These are phyloP conservation scores for Polygonum maritimum DNA, from an alignment of 148 eudicot genomes.

Conservation along the genomic window DNA sequence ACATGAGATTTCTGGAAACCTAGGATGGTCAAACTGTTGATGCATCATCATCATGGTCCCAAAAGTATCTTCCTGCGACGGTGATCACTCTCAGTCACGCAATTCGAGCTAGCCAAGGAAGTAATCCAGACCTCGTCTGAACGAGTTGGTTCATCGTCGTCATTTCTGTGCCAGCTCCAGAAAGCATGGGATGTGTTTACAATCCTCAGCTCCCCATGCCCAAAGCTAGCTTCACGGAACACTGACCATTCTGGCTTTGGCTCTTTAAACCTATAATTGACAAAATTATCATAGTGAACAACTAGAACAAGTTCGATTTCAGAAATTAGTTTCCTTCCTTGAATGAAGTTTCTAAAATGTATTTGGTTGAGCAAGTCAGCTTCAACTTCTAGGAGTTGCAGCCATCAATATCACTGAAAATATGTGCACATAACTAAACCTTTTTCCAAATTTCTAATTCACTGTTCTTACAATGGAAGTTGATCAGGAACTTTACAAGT, in stretches of 20 bases:
- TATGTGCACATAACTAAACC: too few relatives aligned
- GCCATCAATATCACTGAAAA: neutral
- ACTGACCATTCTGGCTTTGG: constrained; percentile 85
- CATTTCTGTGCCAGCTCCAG: constrained; percentile 95
- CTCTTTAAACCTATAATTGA: constrained; percentile 42
- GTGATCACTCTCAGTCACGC: constrained; percentile 30
- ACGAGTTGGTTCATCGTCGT: constrained; percentile 77
- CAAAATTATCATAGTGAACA: neutral
- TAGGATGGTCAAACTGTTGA: neutral
- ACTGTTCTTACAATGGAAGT: too few relatives aligned
- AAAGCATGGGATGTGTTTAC: constrained; percentile 57
- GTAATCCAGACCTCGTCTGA: constrained; percentile 82
- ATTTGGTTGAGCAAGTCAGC: neutral
- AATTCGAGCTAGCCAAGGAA: constrained; percentile 59
- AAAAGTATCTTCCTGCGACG: constrained; percentile 40
- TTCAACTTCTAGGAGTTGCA: neutral
- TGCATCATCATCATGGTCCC: constrained; percentile 25
- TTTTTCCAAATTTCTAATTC: neutral
- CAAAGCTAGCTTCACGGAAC: constrained; percentile 90
- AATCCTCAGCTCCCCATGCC: constrained; percentile 80
- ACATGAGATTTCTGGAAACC: neutral
- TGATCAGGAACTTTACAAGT: too few relatives aligned
- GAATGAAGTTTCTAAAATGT: too few relatives aligned
- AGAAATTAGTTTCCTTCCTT: neutral
- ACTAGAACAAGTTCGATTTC: neutral